Evolutionary conservation across 2,329 filamentous ascomycete species (phyloP).

Genomic region (Penicillium sp.): DNA sequence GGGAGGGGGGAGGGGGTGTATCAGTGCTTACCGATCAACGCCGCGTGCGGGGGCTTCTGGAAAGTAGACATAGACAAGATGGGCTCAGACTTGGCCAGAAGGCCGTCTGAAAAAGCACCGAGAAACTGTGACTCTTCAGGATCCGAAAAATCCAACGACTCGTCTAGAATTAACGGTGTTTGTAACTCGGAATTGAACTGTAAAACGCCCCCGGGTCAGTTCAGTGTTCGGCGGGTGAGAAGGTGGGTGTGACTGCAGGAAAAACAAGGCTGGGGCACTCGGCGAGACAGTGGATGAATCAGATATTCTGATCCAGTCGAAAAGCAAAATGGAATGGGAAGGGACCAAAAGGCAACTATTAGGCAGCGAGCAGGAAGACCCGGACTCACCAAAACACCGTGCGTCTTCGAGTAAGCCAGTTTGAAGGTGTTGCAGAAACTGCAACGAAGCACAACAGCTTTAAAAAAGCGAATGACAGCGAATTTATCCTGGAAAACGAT

Average conservation of each 20-base stretch:
- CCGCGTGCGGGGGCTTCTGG: constrained; percentile 64
- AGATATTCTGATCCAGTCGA: too few relatives aligned
- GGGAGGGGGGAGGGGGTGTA: too few relatives aligned
- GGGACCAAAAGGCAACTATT: too few relatives aligned
- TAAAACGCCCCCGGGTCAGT: too few relatives aligned
- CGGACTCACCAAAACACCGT: constrained; percentile 41
- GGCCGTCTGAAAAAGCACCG: constrained; percentile 43
- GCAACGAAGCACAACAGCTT: constrained; percentile 36
- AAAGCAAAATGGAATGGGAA: not conserved
- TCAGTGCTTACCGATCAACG: too few relatives aligned
- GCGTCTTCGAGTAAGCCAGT: constrained; percentile 42
- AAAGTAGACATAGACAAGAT: constrained; percentile 73
- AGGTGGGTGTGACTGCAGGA: too few relatives aligned
- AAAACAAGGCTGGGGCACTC: too few relatives aligned
- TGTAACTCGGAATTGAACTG: constrained; percentile 39
- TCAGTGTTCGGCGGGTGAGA: too few relatives aligned
- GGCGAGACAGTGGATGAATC: too few relatives aligned
- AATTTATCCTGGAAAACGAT: constrained; percentile 36
- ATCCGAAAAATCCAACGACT: constrained; percentile 40
- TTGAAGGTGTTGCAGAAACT: constrained; percentile 42
- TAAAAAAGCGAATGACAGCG: constrained; percentile 43
- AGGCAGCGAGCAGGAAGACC: too few relatives aligned
- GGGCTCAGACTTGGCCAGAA: constrained; percentile 51
- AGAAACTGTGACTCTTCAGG: constrained; percentile 39
- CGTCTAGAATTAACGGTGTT: constrained; percentile 42